Base-by-base conservation (phyloP, 1,139 yeast species). In the Kodamaea ohmeri region DNA sequence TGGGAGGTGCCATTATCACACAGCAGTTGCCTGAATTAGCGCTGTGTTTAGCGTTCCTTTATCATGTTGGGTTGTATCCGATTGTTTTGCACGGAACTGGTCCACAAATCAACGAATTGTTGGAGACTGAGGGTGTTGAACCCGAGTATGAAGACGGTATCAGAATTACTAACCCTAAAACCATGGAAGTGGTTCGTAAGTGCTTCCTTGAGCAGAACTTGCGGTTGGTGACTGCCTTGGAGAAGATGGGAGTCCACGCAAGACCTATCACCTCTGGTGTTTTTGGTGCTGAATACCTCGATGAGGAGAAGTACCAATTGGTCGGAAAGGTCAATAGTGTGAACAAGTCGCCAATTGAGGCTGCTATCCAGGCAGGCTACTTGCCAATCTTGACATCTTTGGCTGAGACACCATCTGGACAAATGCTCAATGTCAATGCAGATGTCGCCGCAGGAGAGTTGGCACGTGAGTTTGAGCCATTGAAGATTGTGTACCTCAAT, bases 211-310 rank as follows among this genome's bases (percentile, higher is more conserved):
- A 92, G 63, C 98, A 92, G 64, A 92, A 92, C 67, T 76, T 94
- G 58, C 83, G 90, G 56, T 74, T 92, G 41, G 98, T 94, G 19
- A 94, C 96, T 38, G 98, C 98, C 25, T 74, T 92, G 46, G 98
- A 94, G 63, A 82, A 86, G 60, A 78, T 88, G 77, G 98, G 98
- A 34, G 98, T 94, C 39, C 92, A 89, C 49, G 97, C 99, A 15
- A 81, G 99, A 65, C 99, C 99, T 39, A 92, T 92, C 55, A 92
- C 97, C 34, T 94, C 96, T 30, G 99, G 99, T 53, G 98, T 94
- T 12, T 94, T 92, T 65, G 79, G 83, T 41, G 99, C 98, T 36
- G 89, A 88, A 35, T 92, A 88, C 61, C 74, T 92, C 50, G 96
- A 92, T 60, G 76, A 88, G 62, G 89, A 83, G 7, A 90, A 89